Base-by-base conservation (phyloP, 73 alveolate genomes). In the Paramecium tetraurelia region DNA sequence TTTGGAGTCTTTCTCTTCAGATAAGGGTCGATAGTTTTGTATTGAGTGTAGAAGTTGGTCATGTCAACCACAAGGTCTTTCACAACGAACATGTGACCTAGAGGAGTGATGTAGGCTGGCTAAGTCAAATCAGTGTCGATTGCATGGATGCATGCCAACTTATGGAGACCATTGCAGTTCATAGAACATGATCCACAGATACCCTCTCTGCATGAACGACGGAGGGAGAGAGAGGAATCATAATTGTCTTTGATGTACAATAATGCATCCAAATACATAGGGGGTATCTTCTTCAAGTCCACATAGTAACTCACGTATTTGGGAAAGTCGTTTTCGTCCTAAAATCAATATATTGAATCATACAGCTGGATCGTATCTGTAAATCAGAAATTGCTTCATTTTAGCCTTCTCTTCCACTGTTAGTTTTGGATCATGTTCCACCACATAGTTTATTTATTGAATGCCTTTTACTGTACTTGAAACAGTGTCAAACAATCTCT, bases 181-280 rank as follows among this genome's bases (percentile, higher is more conserved):
- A 98, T 97, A 21, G 99, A 98, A 90, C 99, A 98, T 20, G 99
- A 96, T 18, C 99, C 99, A 69, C 99, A 98, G 88, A 98, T 98
- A 38, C 99, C 99, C 92, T 98, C 99, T 77, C 99, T 96, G 95
- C 99, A 98, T 7, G 96, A 89, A 40, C 99, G 86, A 86, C 99
- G 94, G 83, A 98, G 94, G 14, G 99, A 93, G 84, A 98, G 96
- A 12, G 99, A 96, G 7, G 99, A 95, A 92, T 98, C 99, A 48
- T 96, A 95, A 85, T 98, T 97, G 86, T 96, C 97, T 95, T 96
- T 96, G 77, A 96, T 96, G 85, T 96, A 95, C 94, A 96, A 93
- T 16, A 96, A 87, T 48, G 99, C 99, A 89, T 96, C 99, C 93
- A 96, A 88, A 94, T 95, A 92, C 99, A 96, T 96, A 43, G 99